Evolutionary conservation across 768 basidiomycete species (phyloP).

Genomic region (Pholiota conissans): DNA sequence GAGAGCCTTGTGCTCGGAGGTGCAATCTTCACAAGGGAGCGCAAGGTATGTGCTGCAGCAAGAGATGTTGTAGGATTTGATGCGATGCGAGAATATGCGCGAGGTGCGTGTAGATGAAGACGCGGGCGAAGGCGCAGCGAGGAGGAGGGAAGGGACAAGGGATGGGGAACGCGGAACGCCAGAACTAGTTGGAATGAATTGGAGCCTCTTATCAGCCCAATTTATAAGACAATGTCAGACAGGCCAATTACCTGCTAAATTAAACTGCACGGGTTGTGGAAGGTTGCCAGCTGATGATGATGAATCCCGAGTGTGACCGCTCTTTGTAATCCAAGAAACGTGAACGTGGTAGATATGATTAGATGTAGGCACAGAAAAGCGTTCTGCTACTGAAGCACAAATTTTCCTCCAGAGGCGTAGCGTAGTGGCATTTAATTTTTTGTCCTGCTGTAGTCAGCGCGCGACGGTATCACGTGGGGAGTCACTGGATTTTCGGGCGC

Average conservation of each 20-base stretch:
- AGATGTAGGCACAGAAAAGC: neutral
- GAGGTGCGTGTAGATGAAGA: neutral
- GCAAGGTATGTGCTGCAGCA: neutral
- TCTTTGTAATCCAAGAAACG: neutral
- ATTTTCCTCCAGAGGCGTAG: no score
- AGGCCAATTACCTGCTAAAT: conserved; percentile 2
- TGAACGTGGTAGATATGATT: neutral
- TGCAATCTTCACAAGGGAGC: neutral
- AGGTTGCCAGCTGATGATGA: neutral
- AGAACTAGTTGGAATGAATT: conserved; percentile 15
- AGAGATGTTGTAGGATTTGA: neutral
- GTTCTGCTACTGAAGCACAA: no score
- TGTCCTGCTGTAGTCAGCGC: neutral
- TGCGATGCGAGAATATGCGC: neutral
- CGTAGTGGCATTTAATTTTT: no score
- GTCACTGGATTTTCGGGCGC: no score
- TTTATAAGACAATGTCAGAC: conserved; percentile 8
- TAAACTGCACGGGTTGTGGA: neutral
- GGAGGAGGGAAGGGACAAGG: conserved; percentile 2
- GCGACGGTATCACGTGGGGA: neutral
- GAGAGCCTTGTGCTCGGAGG: conserved; percentile 17
- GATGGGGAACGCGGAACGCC: conserved; percentile 18
- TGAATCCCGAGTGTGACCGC: conserved; percentile 8
- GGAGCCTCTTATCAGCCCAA: neutral
- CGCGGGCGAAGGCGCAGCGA: neutral